These are phyloP conservation scores for Cryphonectria naterciae DNA, from an alignment of 2,329 filamentous ascomycete genomes.

Conservation along the genomic window DNA sequence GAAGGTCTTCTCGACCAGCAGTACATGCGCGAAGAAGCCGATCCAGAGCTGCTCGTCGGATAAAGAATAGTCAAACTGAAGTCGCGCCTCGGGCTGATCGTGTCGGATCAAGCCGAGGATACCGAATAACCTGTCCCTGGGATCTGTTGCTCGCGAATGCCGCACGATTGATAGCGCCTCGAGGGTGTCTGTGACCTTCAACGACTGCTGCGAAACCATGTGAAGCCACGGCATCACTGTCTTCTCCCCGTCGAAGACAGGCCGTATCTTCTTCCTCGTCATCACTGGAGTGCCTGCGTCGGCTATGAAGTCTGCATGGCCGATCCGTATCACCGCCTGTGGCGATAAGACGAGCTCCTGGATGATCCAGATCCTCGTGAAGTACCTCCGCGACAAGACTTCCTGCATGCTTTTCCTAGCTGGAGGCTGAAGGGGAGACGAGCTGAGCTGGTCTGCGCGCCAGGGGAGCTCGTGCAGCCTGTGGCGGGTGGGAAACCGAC, in stretches of 20 bases:
- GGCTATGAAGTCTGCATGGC: not conserved
- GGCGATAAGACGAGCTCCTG: constrained; percentile 10
- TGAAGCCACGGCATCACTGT: not conserved
- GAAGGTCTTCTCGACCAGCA: not conserved
- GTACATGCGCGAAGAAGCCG: not conserved
- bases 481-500: not conserved
- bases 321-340: not conserved
- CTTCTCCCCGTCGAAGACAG: not conserved
- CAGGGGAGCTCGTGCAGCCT: not conserved
- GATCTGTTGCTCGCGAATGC: not conserved
- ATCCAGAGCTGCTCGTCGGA: not conserved
- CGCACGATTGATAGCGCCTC: not conserved
- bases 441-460: not conserved
- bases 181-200: not conserved
- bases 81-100: not conserved
- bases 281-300: not conserved
- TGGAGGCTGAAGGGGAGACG: not conserved
- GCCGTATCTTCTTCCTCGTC: not conserved
- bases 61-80: not conserved
- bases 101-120: not conserved
- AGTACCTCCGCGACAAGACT: not conserved
- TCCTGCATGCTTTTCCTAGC: not conserved
- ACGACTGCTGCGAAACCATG: not conserved
- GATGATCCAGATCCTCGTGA: constrained; percentile 14
- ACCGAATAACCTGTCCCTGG: not conserved